Evolutionary conservation across 176 grass and related monocot species (phyloP).

Genomic region (Zoysia japonica): DNA sequence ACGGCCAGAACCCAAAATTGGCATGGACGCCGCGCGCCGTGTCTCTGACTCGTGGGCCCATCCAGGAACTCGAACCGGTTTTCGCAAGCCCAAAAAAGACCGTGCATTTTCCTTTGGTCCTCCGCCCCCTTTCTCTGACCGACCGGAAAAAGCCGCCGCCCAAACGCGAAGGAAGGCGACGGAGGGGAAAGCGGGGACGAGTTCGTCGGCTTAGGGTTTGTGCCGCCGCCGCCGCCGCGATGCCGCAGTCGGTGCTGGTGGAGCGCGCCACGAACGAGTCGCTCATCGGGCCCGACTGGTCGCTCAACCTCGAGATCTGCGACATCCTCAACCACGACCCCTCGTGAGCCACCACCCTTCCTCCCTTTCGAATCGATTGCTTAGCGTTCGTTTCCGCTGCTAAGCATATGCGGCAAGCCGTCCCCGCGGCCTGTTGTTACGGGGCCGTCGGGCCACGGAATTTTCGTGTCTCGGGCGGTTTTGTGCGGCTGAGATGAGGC

Average conservation of each 20-base stretch:
- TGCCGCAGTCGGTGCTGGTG: conserved; percentile 61
- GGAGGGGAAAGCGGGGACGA: conserved; percentile 4
- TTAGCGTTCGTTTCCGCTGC: not conserved
- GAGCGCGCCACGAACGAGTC: conserved; percentile 82
- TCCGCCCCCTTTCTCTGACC: conserved; percentile 30
- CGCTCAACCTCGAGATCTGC: conserved; percentile 96
- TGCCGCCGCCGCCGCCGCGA: conserved; percentile 20
- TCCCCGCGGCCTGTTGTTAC: not conserved
- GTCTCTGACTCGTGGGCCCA: not conserved
- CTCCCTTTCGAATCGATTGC: not conserved
- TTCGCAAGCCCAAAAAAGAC: not conserved
- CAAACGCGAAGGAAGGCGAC: conserved; percentile 17
- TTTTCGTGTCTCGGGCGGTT: conserved; percentile 13
- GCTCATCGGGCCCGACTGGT: conserved; percentile 82
- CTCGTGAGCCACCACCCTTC: conserved; percentile 47
- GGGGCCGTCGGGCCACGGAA: not conserved
- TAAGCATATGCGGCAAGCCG: not conserved
- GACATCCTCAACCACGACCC: conserved; percentile 89
- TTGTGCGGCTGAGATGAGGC: conserved; percentile 1
- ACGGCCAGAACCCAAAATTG: not conserved
- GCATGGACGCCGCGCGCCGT: not conserved
- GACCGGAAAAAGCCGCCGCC: conserved; percentile 28
- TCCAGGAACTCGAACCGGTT: not conserved
- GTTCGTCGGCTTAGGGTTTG: conserved; percentile 49
- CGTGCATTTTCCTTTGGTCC: conserved; percentile 32